phyloP scores from a whole-genome alignment of 257 asterid genomes.

The Fraxinus cuspidata region DNA sequence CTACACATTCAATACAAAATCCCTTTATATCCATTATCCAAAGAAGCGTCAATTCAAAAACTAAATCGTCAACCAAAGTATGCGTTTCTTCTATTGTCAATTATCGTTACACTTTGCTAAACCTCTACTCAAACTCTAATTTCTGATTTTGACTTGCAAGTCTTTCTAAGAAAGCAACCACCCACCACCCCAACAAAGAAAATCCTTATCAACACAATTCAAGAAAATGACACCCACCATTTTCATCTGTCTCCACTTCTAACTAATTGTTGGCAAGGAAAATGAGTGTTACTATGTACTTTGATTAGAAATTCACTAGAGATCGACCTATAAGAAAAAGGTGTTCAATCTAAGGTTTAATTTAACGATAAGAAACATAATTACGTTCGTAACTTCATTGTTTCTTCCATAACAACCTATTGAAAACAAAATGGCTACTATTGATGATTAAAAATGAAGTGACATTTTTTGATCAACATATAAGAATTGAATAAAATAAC shows the following conservation, averaged over 20 bases:
- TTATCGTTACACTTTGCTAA: slow-evolving; percentile 40
- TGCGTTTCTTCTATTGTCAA: slow-evolving; percentile 33
- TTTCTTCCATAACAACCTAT: too few species aligned
- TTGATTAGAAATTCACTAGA: background rate
- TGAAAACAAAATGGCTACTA: too few species aligned
- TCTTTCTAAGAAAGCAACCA: slow-evolving; percentile 40
- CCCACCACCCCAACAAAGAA: slow-evolving; percentile 21
- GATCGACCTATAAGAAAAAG: background rate
- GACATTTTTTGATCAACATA: too few species aligned
- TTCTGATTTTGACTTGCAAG: slow-evolving; percentile 37
- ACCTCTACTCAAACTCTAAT: slow-evolving; percentile 36
- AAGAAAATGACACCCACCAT: slow-evolving; percentile 38
- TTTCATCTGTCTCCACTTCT: slow-evolving; percentile 5
- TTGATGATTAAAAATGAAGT: too few species aligned
- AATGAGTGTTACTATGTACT: background rate
- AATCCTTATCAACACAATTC: slow-evolving; percentile 15
- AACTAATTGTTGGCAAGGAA: slow-evolving; percentile 8
- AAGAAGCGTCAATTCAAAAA: background rate
- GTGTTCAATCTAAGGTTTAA: too few species aligned
- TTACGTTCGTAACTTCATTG: too few species aligned
- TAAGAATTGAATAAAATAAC: too few species aligned
- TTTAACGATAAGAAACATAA: too few species aligned
- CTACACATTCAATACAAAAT: background rate
- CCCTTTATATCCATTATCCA: background rate
- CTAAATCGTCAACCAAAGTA: slow-evolving; percentile 2